phyloP scores from a whole-genome alignment of 2,329 filamentous ascomycete genomes.

The Penicillium sp. region DNA sequence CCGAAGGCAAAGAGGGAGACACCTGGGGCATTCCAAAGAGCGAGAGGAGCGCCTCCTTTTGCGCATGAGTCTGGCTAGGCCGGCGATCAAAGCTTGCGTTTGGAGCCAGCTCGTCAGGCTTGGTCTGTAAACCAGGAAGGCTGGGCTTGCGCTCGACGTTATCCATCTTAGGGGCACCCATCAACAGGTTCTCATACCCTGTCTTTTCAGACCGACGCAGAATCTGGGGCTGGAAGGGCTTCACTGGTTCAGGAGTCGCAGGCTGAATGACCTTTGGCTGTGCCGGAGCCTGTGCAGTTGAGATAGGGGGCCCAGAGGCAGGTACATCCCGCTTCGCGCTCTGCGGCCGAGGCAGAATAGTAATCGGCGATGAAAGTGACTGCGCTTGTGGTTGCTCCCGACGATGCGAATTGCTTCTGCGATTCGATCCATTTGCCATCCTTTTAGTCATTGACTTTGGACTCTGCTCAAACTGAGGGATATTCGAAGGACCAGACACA shows the following conservation, averaged over 20 bases:
- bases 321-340: constrained; percentile 37
- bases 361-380: constrained; percentile 43
- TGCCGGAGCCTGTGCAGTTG: constrained; percentile 12
- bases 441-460: constrained; percentile 37
- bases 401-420: constrained; percentile 32
- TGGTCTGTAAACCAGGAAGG: constrained; percentile 19
- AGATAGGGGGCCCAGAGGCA: constrained; percentile 22
- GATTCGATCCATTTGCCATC: constrained; percentile 29
- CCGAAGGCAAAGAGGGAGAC: constrained; percentile 32
- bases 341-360: constrained; percentile 46
- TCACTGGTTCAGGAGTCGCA: constrained; percentile 42
- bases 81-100: constrained; percentile 43
- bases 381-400: constrained; percentile 32
- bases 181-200: constrained; percentile 39
- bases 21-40: constrained; percentile 63
- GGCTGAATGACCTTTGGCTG: constrained; percentile 40
- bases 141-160: constrained; percentile 23
- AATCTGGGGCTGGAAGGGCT: constrained; percentile 61
- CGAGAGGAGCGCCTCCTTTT: constrained; percentile 62
- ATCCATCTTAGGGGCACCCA: constrained; percentile 13
- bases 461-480: constrained; percentile 47
- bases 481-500: constrained; percentile 48
- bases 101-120: constrained; percentile 25
- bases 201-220: constrained; percentile 56
- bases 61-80: constrained; percentile 51